Conservation (phyloP, 176 grass and related monocot genomes). For the Poa annua region DNA sequence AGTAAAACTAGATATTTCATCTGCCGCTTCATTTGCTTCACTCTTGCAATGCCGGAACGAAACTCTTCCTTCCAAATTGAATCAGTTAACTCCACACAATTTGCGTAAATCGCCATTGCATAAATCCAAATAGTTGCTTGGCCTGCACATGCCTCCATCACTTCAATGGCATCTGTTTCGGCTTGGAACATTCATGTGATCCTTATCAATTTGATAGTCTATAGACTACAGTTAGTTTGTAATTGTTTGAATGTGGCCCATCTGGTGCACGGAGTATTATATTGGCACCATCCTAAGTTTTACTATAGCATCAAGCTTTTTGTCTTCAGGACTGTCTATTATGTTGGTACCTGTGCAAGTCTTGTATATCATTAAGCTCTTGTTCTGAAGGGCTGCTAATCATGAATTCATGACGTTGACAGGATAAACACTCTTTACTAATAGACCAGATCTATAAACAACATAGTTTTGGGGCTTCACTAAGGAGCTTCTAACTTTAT, state of each 20-base stretch:
- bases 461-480: conserved; percentile 19
- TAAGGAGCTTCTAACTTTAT: conserved; percentile 27
- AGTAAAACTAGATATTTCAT: neutral
- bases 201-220: conserved; percentile 6
- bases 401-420: neutral
- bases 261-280: conserved; percentile 27
- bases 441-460: conserved; percentile 9
- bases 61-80: neutral
- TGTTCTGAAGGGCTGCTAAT: neutral
- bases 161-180: neutral
- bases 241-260: neutral
- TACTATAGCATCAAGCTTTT: neutral
- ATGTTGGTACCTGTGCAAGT: neutral
- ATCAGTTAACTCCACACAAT: neutral
- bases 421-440: conserved; percentile 3
- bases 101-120: neutral
- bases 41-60: neutral
- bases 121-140: neutral
- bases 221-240: conserved; percentile 1
- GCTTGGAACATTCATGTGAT: conserved; percentile 3
- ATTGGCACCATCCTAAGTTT: neutral
- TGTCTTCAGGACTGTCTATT: neutral
- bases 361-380: neutral
- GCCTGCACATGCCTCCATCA: neutral
- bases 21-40: neutral